Evolutionary conservation across 2,329 filamentous ascomycete genomes (phyloP).

Genomic region (Colletotrichum melonis): DNA sequence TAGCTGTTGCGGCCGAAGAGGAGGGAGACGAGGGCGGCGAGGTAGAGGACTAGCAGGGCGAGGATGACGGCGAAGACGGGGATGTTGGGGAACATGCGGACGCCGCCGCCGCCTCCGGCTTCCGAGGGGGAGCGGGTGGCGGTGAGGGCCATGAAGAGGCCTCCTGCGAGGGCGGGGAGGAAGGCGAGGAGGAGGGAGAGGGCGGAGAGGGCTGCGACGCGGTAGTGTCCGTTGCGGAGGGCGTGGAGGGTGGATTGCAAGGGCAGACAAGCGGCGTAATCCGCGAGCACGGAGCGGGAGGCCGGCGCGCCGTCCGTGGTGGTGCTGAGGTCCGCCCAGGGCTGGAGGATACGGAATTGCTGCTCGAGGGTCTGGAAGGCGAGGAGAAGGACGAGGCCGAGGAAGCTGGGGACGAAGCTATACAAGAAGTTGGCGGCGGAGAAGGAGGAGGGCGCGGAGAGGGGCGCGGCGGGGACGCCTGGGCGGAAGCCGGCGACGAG

Average conservation of each 20-base stretch:
- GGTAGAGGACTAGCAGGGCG: constrained; percentile 76
- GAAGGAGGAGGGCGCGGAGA: constrained; percentile 70
- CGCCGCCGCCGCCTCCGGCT: constrained; percentile 46
- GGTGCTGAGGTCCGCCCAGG: constrained; percentile 73
- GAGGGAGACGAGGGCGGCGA: constrained; percentile 70
- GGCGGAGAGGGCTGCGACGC: constrained; percentile 71
- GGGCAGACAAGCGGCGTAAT: constrained; percentile 76
- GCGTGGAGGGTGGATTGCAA: constrained; percentile 70
- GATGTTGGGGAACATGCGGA: constrained; percentile 78
- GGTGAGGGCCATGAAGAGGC: constrained; percentile 80
- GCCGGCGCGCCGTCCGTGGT: constrained; percentile 69
- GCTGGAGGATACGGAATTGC: constrained; percentile 73
- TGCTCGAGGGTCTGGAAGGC: constrained; percentile 75
- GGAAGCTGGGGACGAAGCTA: constrained; percentile 76
- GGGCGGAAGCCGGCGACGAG: constrained; percentile 80
- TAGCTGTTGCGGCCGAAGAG: constrained; percentile 70
- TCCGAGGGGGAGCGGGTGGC: constrained; percentile 44
- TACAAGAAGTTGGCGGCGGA: constrained; percentile 91
- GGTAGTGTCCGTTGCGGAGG: constrained; percentile 70
- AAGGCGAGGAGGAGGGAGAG: constrained; percentile 69
- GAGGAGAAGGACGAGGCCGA: constrained; percentile 76
- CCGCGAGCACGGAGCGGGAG: constrained; percentile 72
- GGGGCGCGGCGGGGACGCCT: constrained; percentile 68
- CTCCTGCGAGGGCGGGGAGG: constrained; percentile 76
- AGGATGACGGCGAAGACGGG: constrained; percentile 80